Conservation (phyloP, 2,329 filamentous ascomycete species). For the Aspergillus ustus region DNA sequence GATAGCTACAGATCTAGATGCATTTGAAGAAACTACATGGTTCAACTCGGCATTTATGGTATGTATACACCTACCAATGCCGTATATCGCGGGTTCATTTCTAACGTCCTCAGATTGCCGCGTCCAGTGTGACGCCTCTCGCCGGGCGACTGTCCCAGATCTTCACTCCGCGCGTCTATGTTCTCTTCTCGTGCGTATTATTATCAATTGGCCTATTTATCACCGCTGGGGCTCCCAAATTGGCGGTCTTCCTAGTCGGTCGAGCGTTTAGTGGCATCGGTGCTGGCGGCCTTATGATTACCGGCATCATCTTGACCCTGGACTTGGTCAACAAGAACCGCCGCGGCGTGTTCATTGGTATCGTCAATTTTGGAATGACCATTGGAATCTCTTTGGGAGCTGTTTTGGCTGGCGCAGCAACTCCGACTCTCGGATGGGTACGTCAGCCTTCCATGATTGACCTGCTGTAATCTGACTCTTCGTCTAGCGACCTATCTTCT, state of each 20-base stretch:
- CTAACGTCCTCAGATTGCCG: conserved; percentile 51
- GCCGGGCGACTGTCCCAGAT: conserved; percentile 74
- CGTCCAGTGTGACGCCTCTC: conserved; percentile 67
- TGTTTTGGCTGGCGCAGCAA: conserved; percentile 69
- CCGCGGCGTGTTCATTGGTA: conserved; percentile 73
- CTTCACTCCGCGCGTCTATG: conserved; percentile 70
- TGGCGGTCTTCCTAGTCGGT: conserved; percentile 69
- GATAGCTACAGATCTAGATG: conserved; percentile 75
- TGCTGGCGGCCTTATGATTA: conserved; percentile 72
- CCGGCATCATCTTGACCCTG: conserved; percentile 76
- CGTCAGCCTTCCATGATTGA: conserved; percentile 30
- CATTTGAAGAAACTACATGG: conserved; percentile 76
- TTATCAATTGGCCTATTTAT: conserved; percentile 67
- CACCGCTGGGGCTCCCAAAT: conserved; percentile 64
- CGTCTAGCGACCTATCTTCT: conserved; percentile 70
- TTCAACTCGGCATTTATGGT: conserved; percentile 77
- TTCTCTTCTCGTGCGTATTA: conserved; percentile 64
- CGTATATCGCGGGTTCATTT: not conserved
- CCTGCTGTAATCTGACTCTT: not conserved
- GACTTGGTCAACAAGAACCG: conserved; percentile 70
- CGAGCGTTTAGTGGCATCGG: conserved; percentile 71
- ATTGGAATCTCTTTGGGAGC: conserved; percentile 73
- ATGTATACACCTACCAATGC: conserved; percentile 35
- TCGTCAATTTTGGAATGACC: conserved; percentile 75
- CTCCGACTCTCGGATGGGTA: conserved; percentile 72